Percentiles rank a stretch among this genome's conserved stretches.
phyloP scores from a whole-genome alignment of 2,329 filamentous ascomycete genomes.

The Talaromyces pinophilus region DNA sequence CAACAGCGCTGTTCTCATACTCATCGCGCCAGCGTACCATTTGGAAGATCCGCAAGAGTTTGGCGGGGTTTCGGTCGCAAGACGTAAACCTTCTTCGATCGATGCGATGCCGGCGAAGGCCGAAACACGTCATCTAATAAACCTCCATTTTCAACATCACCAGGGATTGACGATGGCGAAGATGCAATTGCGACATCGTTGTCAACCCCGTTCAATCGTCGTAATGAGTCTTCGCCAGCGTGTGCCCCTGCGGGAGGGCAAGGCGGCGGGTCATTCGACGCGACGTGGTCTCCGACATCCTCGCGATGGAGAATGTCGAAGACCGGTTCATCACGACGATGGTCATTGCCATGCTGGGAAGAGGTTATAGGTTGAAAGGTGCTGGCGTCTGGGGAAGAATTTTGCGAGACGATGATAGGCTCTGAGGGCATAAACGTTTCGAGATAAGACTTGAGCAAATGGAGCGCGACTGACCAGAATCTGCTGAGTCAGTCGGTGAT shows the following conservation, averaged over 20 bases:
- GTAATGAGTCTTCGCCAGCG: constrained; percentile 31
- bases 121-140: constrained; percentile 6
- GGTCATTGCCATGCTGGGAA: constrained; percentile 63
- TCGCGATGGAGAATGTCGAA: constrained; percentile 47
- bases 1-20: not conserved
- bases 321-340: constrained; percentile 46
- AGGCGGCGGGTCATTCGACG: constrained; percentile 26
- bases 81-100: constrained; percentile 54
- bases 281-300: constrained; percentile 39
- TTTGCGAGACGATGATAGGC: constrained; percentile 53
- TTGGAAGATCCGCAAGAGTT: constrained; percentile 67
- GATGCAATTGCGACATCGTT: constrained; percentile 26
- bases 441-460: constrained; percentile 33
- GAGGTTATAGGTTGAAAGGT: constrained; percentile 36
- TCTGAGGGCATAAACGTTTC: constrained; percentile 66
- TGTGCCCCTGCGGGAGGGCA: constrained; percentile 29
- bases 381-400: constrained; percentile 44
- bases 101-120: constrained; percentile 9
- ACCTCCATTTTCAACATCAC: constrained; percentile 40
- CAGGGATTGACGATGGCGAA: constrained; percentile 50
- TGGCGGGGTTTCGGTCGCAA: constrained; percentile 47
- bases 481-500: constrained; percentile 53
- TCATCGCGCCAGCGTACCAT: constrained; percentile 60
- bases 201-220: constrained; percentile 33
- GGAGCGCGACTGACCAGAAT: constrained; percentile 57